phyloP scores from a whole-genome alignment of 1,284 basidiomycete genomes.

The Pulveroboletus sp. region DNA sequence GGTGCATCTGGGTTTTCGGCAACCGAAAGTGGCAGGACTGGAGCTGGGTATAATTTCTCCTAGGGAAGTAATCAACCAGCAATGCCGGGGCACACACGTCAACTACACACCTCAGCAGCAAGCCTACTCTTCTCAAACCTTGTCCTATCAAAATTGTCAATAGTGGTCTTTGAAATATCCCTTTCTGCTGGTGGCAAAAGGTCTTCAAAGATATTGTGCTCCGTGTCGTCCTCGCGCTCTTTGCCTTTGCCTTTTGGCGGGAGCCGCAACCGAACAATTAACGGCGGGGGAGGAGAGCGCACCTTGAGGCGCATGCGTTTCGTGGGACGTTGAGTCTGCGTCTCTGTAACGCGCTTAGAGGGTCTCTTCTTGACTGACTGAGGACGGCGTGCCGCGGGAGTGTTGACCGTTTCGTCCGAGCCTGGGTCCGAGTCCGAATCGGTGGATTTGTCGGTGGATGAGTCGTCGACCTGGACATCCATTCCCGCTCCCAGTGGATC shows the following conservation, averaged over 20 bases:
- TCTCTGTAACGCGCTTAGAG: slow-evolving; percentile 27
- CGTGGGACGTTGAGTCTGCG: slow-evolving; percentile 31
- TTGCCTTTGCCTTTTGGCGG: slow-evolving; percentile 61
- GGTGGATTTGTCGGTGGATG: slow-evolving; percentile 31
- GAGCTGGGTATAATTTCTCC: slow-evolving; percentile 54
- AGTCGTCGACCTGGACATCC: slow-evolving; percentile 23
- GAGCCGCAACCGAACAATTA: slow-evolving; percentile 55
- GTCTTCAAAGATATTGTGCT: slow-evolving; percentile 78
- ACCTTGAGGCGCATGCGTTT: slow-evolving; percentile 46
- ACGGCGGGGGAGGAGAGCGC: slow-evolving; percentile 38
- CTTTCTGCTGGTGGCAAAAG: slow-evolving; percentile 72
- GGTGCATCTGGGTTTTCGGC: slow-evolving; percentile 45
- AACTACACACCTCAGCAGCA: slow-evolving; percentile 63
- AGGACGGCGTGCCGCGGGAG: slow-evolving; percentile 12
- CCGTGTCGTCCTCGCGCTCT: slow-evolving; percentile 58
- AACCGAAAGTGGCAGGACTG: slow-evolving; percentile 38
- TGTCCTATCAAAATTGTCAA: slow-evolving; percentile 67
- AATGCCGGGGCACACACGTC: not conserved
- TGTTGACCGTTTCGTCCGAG: slow-evolving; percentile 26
- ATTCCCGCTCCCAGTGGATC: slow-evolving; percentile 18
- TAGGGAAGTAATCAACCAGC: slow-evolving; percentile 32
- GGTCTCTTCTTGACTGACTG: slow-evolving; percentile 34
- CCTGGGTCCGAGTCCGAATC: slow-evolving; percentile 40
- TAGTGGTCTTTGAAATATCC: slow-evolving; percentile 73
- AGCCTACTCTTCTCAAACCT: slow-evolving; percentile 75